phyloP scores from a whole-genome alignment of 768 basidiomycete species.

The Trichaptum fuscoviolaceum region DNA sequence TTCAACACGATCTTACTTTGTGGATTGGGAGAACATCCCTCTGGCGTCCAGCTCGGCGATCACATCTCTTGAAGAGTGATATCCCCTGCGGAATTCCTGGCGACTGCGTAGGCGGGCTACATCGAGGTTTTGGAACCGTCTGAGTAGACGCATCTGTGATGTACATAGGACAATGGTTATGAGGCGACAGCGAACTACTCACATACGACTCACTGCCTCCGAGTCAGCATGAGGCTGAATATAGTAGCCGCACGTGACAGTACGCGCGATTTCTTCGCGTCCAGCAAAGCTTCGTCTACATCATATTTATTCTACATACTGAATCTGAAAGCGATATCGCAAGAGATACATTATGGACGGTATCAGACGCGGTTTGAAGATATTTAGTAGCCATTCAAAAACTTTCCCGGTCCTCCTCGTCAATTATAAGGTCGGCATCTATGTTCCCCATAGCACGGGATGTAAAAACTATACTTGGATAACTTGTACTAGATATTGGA shows the following conservation, averaged over 20 bases:
- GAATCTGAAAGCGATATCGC: too few species aligned
- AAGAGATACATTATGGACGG: too few species aligned
- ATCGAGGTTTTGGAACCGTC: not conserved
- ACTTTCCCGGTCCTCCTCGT: not conserved
- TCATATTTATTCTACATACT: too few species aligned
- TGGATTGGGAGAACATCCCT: not conserved
- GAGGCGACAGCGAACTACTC: too few species aligned
- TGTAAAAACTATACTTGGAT: not conserved
- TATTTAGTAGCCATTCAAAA: not conserved
- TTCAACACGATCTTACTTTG: not conserved
- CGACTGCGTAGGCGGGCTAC: too few species aligned
- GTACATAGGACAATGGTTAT: too few species aligned
- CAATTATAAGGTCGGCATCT: not conserved
- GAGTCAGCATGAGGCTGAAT: too few species aligned
- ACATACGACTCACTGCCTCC: too few species aligned
- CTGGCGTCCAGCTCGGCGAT: not conserved
- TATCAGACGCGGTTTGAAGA: too few species aligned
- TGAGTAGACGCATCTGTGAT: not conserved
- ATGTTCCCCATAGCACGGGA: not conserved
- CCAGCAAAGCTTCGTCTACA: too few species aligned
- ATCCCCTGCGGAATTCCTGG: not conserved
- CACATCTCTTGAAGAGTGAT: not conserved
- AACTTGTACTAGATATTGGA: not conserved
- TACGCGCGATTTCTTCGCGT: too few species aligned
- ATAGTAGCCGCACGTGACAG: too few species aligned